A percentile compares a stretch with the other conserved stretches of the same genome.
These are phyloP conservation scores for Echinochloa phyllopogon DNA, from an alignment of 176 grass and related monocot genomes.

Conservation along the genomic window DNA sequence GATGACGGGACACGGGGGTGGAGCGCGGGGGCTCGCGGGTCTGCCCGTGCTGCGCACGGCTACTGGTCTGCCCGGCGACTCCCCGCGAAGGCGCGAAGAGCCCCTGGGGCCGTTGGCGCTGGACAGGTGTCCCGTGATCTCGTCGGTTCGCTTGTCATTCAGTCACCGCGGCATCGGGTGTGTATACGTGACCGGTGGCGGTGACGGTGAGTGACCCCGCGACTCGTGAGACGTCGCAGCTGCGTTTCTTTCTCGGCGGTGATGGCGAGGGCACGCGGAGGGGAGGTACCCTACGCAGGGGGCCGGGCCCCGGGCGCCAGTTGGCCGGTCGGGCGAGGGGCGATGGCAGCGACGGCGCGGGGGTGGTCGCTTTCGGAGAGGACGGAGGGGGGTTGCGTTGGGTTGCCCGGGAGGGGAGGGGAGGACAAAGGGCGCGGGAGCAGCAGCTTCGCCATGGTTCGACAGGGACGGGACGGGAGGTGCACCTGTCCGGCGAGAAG, in stretches of 20 bases:
- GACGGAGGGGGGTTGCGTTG: neutral
- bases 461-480: conserved; percentile 12
- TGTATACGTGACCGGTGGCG: neutral
- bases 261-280: neutral
- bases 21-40: too few relatives aligned
- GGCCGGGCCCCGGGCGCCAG: neutral
- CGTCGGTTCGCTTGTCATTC: neutral
- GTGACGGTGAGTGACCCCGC: neutral
- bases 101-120: neutral
- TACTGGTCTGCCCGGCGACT: neutral
- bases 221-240: neutral
- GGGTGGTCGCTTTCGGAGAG: conserved; percentile 6
- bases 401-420: neutral
- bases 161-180: neutral
- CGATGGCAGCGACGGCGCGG: neutral
- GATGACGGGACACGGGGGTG: neutral
- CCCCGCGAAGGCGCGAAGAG: neutral
- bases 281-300: neutral
- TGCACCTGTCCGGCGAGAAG: conserved; percentile 26
- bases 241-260: neutral
- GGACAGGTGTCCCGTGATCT: conserved; percentile 35
- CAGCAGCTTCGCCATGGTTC: conserved; percentile 38
- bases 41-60: neutral
- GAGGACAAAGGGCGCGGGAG: neutral
- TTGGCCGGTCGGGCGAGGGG: neutral